Conservation (phyloP, 306 rosid species). For the Coriaria nepalensis region DNA sequence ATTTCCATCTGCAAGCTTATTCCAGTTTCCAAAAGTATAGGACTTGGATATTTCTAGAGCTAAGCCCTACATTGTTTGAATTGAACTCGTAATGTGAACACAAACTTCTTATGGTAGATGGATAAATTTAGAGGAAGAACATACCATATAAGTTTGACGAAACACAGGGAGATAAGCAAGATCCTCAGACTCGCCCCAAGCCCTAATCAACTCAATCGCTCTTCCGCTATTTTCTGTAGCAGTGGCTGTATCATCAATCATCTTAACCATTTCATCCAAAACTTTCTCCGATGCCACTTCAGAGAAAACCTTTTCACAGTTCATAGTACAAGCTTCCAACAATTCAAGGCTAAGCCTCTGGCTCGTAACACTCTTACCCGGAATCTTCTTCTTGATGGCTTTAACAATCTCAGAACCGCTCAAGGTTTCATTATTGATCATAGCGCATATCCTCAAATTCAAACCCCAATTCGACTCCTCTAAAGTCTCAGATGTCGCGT, state of each 20-base stretch:
- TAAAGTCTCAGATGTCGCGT: slow-evolving; percentile 48
- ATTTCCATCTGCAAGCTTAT: too few relatives aligned
- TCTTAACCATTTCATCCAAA: slow-evolving; percentile 45
- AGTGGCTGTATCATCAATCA: slow-evolving; percentile 34
- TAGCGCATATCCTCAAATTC: slow-evolving; percentile 55
- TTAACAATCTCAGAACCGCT: slow-evolving; percentile 51
- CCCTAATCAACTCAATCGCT: slow-evolving; percentile 54
- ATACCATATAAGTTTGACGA: slow-evolving; percentile 60
- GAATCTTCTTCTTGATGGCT: slow-evolving; percentile 47
- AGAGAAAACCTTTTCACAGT: slow-evolving; percentile 72
- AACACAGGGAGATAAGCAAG: slow-evolving; percentile 73
- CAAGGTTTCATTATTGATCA: slow-evolving; percentile 47
- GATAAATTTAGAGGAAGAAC: neutral
- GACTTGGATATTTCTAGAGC: too few relatives aligned
- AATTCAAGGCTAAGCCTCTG: slow-evolving; percentile 58
- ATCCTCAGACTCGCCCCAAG: slow-evolving; percentile 75
- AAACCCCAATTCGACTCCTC: slow-evolving; percentile 64
- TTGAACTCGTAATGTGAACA: too few relatives aligned
- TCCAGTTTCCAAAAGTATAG: too few relatives aligned
- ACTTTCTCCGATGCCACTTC: slow-evolving; percentile 75
- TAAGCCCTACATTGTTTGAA: too few relatives aligned
- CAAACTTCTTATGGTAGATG: too few relatives aligned
- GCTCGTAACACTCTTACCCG: slow-evolving; percentile 25
- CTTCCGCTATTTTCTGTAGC: slow-evolving; percentile 22
- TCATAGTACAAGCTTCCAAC: slow-evolving; percentile 56